A percentile compares a stretch with the other conserved stretches of the same genome.
These are phyloP conservation scores for Excoecaria agallocha DNA, from an alignment of 345 rosid species.

Conservation along the genomic window DNA sequence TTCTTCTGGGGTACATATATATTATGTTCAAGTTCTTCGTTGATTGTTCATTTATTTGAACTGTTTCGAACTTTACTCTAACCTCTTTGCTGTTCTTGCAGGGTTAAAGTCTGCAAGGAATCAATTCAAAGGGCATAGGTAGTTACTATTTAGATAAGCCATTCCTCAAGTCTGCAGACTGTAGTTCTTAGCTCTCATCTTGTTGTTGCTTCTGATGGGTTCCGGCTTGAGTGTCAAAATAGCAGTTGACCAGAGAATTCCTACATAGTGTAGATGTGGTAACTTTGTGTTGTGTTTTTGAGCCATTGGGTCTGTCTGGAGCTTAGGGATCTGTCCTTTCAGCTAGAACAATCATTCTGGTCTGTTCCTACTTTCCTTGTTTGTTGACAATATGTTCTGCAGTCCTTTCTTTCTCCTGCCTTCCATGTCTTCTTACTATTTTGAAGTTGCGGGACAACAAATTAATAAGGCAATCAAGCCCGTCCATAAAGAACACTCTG, in stretches of 20 bases:
- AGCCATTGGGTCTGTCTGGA: slow-evolving; percentile 40
- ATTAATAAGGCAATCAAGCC: slow-evolving; percentile 56
- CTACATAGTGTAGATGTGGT: slow-evolving; percentile 33
- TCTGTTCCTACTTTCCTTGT: slow-evolving; percentile 23
- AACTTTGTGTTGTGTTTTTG: slow-evolving; percentile 29
- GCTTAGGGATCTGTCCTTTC: slow-evolving; percentile 33
- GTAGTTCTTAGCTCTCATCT: slow-evolving; percentile 28
- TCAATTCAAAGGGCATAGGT: slow-evolving; percentile 33
- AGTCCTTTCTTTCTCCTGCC: slow-evolving; percentile 25
- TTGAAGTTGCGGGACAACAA: slow-evolving; percentile 39
- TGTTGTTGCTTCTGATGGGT: slow-evolving; percentile 36
- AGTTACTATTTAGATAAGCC: slow-evolving; percentile 36
- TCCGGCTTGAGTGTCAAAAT: slow-evolving; percentile 30
- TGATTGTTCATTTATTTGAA: not conserved
- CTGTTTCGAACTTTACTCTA: slow-evolving; percentile 2
- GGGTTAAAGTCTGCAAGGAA: slow-evolving; percentile 57
- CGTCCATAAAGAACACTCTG: slow-evolving; percentile 32
- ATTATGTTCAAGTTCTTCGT: not conserved
- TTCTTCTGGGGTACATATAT: slow-evolving; percentile 27
- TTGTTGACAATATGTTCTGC: slow-evolving; percentile 41
- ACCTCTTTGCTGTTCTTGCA: slow-evolving; percentile 28
- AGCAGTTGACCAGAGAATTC: slow-evolving; percentile 26
- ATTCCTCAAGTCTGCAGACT: slow-evolving; percentile 29
- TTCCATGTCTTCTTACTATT: slow-evolving; percentile 30
- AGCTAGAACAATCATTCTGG: slow-evolving; percentile 33